phyloP scores from a whole-genome alignment of 805 yeast species.

The Kuraishia molischiana region DNA sequence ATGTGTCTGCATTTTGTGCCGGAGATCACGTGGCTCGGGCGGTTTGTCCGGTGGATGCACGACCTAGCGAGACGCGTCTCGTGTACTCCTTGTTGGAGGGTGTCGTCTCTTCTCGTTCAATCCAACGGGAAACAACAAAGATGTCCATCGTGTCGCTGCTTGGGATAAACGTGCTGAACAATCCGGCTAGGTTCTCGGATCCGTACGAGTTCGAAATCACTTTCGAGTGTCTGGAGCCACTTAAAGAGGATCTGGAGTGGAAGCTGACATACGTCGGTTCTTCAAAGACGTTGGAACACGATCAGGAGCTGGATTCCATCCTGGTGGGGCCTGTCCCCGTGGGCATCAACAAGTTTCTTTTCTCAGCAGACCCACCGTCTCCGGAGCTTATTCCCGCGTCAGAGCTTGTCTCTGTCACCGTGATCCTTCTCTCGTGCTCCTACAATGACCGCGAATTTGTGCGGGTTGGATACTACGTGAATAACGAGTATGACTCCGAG shows the following conservation, averaged over 20 bases:
- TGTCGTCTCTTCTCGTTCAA: too few relatives aligned
- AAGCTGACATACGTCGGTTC: constrained; percentile 95
- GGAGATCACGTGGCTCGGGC: too few relatives aligned
- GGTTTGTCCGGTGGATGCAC: too few relatives aligned
- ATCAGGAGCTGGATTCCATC: constrained; percentile 91
- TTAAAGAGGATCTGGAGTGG: constrained; percentile 93
- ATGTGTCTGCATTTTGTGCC: too few relatives aligned
- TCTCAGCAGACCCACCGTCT: constrained; percentile 94
- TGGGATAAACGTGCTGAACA: constrained; percentile 86
- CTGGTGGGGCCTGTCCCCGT: constrained; percentile 99
- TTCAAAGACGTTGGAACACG: constrained; percentile 88
- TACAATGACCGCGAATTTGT: constrained; percentile 93
- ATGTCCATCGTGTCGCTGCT: constrained; percentile 93
- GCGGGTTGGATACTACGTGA: constrained; percentile 94
- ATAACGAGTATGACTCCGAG: constrained; percentile 91
- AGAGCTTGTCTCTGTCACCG: constrained; percentile 92
- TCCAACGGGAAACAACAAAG: too few relatives aligned
- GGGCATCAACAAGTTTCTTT: constrained; percentile 87
- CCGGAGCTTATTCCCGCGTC: constrained; percentile 94
- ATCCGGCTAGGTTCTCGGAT: constrained; percentile 90
- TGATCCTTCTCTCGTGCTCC: constrained; percentile 83
- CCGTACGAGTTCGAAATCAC: constrained; percentile 96
- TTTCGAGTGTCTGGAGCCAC: constrained; percentile 90
- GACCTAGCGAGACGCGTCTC: too few relatives aligned
- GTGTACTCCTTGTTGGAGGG: too few relatives aligned